phyloP scores from a whole-genome alignment of 2,329 filamentous ascomycete genomes.

The Pestalotiopsis sp. region DNA sequence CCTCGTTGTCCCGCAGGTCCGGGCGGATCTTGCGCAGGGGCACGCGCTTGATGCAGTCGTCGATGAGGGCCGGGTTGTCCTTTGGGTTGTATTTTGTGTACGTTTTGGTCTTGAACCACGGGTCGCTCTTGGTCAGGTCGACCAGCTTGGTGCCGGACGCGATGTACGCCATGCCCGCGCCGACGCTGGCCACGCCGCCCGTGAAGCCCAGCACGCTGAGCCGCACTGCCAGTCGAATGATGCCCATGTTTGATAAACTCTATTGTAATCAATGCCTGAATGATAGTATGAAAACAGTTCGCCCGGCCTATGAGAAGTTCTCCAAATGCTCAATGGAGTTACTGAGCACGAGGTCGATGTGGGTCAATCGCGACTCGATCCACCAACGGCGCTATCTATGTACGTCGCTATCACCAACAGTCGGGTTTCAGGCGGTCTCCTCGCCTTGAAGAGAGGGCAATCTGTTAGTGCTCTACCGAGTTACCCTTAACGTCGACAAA shows the following conservation, averaged over 20 bases:
- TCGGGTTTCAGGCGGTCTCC: not conserved
- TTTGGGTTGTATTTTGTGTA: slow-evolving; percentile 63
- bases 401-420: not conserved
- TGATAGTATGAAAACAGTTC: not conserved
- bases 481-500: not conserved
- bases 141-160: slow-evolving; percentile 57
- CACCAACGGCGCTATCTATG: not conserved
- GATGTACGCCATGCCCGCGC: slow-evolving; percentile 50
- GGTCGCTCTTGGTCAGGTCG: slow-evolving; percentile 58
- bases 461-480: not conserved
- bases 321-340: not conserved
- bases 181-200: slow-evolving; percentile 48
- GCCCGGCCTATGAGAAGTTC: not conserved
- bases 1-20: slow-evolving; percentile 61
- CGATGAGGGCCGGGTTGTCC: slow-evolving; percentile 62
- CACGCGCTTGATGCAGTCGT: slow-evolving; percentile 63
- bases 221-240: slow-evolving; percentile 44
- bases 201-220: slow-evolving; percentile 44
- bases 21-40: slow-evolving; percentile 65
- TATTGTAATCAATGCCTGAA: not conserved
- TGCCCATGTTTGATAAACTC: slow-evolving; percentile 43
- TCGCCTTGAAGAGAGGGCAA: not conserved
- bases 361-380: not conserved
- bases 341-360: not conserved
- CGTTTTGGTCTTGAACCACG: slow-evolving; percentile 57